Percentiles rank a stretch among this genome's conserved stretches.
These are phyloP conservation scores for Cyclocybe cylindracea DNA, from an alignment of 768 basidiomycete genomes.

Conservation along the genomic window DNA sequence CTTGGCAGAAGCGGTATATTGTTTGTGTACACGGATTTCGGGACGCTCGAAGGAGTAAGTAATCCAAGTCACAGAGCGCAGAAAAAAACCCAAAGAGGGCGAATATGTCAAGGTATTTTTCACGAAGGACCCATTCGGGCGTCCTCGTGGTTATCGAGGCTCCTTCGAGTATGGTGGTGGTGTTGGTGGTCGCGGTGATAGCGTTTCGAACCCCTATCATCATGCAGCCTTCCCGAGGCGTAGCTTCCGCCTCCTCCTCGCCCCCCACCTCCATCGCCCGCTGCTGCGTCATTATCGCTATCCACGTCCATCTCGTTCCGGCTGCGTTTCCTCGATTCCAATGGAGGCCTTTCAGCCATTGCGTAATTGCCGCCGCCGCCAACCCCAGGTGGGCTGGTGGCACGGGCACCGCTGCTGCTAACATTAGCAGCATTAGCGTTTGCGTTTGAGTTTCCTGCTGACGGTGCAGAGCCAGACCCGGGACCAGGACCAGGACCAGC, in stretches of 20 bases:
- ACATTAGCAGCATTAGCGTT: too few relatives aligned
- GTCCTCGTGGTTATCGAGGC: slow-evolving; percentile 41
- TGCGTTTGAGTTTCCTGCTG: too few relatives aligned
- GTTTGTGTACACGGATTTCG: too few relatives aligned
- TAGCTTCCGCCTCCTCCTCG: slow-evolving; percentile 29
- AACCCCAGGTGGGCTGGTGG: slow-evolving; percentile 17
- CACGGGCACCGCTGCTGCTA: background rate
- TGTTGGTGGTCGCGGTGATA: slow-evolving; percentile 60
- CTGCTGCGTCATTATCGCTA: slow-evolving; percentile 48
- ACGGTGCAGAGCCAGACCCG: too few relatives aligned
- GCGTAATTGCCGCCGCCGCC: slow-evolving; percentile 32
- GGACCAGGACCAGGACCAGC: slow-evolving; percentile 5
- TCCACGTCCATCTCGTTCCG: slow-evolving; percentile 69
- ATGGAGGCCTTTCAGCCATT: slow-evolving; percentile 39
- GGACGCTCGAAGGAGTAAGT: too few relatives aligned
- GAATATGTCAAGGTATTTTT: background rate
- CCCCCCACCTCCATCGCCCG: slow-evolving; percentile 27
- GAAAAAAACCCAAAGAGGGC: slow-evolving; percentile 11
- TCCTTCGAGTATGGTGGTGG: slow-evolving; percentile 42
- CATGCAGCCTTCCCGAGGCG: slow-evolving; percentile 35
- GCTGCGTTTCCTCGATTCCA: slow-evolving; percentile 56
- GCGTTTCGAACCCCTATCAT: slow-evolving; percentile 59
- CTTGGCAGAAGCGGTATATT: too few relatives aligned
- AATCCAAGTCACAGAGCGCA: too few relatives aligned
- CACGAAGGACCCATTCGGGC: slow-evolving; percentile 32